These are phyloP conservation scores for Teratosphaeria pseudoeucalypti DNA, from an alignment of 2,329 filamentous ascomycete genomes.

Conservation along the genomic window DNA sequence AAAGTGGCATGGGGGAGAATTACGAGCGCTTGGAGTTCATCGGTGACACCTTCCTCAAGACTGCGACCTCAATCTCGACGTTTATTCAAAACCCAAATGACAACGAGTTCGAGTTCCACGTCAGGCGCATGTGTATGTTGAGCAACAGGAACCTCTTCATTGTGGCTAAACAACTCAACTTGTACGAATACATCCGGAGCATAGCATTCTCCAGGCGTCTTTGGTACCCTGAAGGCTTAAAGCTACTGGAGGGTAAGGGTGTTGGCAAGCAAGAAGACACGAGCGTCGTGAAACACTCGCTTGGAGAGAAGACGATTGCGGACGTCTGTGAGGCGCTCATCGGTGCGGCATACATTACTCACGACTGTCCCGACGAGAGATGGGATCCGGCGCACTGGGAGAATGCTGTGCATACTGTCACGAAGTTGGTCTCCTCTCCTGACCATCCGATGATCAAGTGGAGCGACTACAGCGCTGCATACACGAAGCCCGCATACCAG, in stretches of 20 bases:
- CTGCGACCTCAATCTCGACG: slow-evolving; percentile 82
- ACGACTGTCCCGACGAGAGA: slow-evolving; percentile 31
- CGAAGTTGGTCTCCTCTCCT: slow-evolving; percentile 55
- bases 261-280: slow-evolving; percentile 34
- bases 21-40: slow-evolving; percentile 92
- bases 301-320: slow-evolving; percentile 69
- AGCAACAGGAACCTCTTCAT: slow-evolving; percentile 87
- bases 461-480: slow-evolving; percentile 61
- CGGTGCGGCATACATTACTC: slow-evolving; percentile 62
- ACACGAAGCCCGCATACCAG: slow-evolving; percentile 64
- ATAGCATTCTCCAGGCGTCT: slow-evolving; percentile 65
- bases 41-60: slow-evolving; percentile 89
- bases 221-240: slow-evolving; percentile 81
- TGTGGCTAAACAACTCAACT: slow-evolving; percentile 55
- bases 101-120: slow-evolving; percentile 79
- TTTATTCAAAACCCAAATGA: slow-evolving; percentile 67
- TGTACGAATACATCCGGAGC: slow-evolving; percentile 73
- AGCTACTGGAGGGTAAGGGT: slow-evolving; percentile 53
- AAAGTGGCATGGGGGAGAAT: slow-evolving; percentile 81
- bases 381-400: slow-evolving; percentile 44
- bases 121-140: slow-evolving; percentile 79
- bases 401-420: slow-evolving; percentile 54
- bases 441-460: slow-evolving; percentile 62
- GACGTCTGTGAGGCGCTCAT: slow-evolving; percentile 94
- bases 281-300: slow-evolving; percentile 47